Base-by-base conservation (phyloP, 2,329 filamentous ascomycete species). In the Calonectria pseudoreteaudii region DNA sequence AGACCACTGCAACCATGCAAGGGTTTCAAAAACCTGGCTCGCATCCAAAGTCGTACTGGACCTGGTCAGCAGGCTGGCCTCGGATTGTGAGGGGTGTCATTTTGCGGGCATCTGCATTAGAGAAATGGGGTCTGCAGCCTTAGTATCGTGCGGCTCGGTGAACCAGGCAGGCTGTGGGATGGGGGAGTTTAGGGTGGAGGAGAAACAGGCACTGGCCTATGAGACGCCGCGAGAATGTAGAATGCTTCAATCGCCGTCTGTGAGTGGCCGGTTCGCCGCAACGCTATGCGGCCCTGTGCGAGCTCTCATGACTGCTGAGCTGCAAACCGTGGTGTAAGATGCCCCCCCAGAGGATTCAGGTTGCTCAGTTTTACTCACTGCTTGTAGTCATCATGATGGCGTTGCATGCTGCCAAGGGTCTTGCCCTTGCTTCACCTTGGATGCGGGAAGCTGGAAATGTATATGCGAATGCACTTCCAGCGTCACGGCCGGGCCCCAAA, bases 101-200 rank as follows among this genome's bases (percentile, higher is more conserved):
- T 44, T 68, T 65, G 52, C 47, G 58, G 66, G 49, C 34, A 65
- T 47, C 56, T 65, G 60, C 60, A 65, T 44, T 49, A 65, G 28
- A n/a, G 60, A 65, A 49, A 65, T 47, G 60, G 60, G 41, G 65
- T 64, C 56, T 52, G 49, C 58, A 56, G 31, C 50, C 58, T 62
- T 70, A 49, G 50, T 26, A 36, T 52, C 28, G 30, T 72, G 70
- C 65, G 65, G 65, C 70, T 72, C 65, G 65, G 65, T 71, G 50
- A 71, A 38, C 60, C 52, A 71, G 50, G 69, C 56, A 71, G 50
- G 26, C 16, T 52, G 34, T 30, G 66, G 70, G 50, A 44, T 20
- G 41, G 38, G 64, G 50, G 44, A 64, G 52, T 49, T 44, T 49
- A 20, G 34, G 44, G 34, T 52, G 68, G 58, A 52, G 20, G 47